Evolutionary conservation across 768 basidiomycete species (phyloP), one percentile per base, ranked within the genome.

Genomic region (Pleurotus pulmonarius): DNA sequence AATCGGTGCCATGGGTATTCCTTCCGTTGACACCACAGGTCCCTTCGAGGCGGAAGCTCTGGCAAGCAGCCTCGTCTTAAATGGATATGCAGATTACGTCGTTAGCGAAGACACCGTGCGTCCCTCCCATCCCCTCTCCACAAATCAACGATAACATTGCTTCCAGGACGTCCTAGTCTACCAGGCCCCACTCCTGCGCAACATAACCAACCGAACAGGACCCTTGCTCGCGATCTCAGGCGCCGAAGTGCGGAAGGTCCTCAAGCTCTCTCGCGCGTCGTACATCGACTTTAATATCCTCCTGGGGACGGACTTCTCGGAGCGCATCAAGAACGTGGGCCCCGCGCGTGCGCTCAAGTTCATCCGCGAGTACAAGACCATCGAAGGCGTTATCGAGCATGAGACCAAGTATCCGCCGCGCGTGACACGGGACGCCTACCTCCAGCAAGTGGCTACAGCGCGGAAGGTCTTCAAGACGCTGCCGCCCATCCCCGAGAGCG

Each of bases 221-320:
- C 86, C 92, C 5, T 76, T 97, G 3, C 68, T 81, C 38, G 58
- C 86, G 49, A 76, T 94, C 48, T 82, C 80, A 13, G 91, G 90
- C 4, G 61, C 77, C 1, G 78, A 85, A 3, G 74, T 94, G 16
- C 88, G 86, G 7, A 58, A 69, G 0, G 73, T 72, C 5, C 80
- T 93, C 37, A 65, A 74, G 9, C 81, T 97, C 24, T 72, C 80
- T 60, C 78, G 77, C 6, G 64, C 74, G 0, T 67, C 81, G 49
- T 94, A 82, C 69, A 68, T 96, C 62, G 94, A 97, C 70, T 94
- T 96, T 69, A 86, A 84, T 0, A 81, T 96, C 49, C 77, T 97
- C 5, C 79, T 94, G 8, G 94, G 94, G 9, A 96, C 94, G 2
- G 94, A 97, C 69, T 95, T 96, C 63, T 87, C 91, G 0, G 83